phyloP scores from a whole-genome alignment of 2,329 filamentous ascomycete species.

The Aspergillus pseudoviridinutans region DNA sequence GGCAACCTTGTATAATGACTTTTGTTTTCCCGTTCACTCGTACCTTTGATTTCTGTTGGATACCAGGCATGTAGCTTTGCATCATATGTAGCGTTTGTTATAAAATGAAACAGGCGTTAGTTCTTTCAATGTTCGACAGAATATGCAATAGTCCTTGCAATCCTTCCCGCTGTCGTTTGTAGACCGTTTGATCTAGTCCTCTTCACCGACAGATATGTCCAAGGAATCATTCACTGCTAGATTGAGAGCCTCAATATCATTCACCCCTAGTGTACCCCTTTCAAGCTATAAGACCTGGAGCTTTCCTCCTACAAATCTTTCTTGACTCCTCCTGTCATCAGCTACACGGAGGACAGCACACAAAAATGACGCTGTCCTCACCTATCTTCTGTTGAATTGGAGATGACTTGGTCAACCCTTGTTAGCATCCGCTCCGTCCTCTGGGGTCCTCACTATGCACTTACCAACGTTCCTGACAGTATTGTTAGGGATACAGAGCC shows the following conservation, averaged over 20 bases:
- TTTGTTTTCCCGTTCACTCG: background rate
- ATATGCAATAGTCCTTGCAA: background rate
- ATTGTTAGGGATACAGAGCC: too few relatives aligned
- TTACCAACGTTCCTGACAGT: too few relatives aligned
- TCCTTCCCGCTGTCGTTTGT: background rate
- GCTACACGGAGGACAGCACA: background rate
- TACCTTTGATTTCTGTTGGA: background rate
- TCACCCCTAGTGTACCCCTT: background rate
- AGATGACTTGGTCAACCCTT: too few relatives aligned
- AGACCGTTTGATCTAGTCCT: background rate
- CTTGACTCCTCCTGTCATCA: background rate
- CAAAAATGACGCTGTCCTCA: too few relatives aligned
- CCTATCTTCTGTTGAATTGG: too few relatives aligned
- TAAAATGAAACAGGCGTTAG: background rate
- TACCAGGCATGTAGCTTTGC: background rate
- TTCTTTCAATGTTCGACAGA: background rate
- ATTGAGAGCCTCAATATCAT: background rate
- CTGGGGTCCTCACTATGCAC: too few relatives aligned
- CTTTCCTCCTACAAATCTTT: background rate
- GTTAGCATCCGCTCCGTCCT: too few relatives aligned
- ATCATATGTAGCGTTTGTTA: background rate
- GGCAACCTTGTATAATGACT: conserved; percentile 63
- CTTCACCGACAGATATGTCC: background rate
- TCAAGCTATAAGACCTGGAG: background rate
- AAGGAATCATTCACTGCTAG: background rate